Evolutionary conservation across 2,329 filamentous ascomycete species (phyloP), one percentile per base, ranked within the genome.

Genomic region (Sclerotinia spermophila): DNA sequence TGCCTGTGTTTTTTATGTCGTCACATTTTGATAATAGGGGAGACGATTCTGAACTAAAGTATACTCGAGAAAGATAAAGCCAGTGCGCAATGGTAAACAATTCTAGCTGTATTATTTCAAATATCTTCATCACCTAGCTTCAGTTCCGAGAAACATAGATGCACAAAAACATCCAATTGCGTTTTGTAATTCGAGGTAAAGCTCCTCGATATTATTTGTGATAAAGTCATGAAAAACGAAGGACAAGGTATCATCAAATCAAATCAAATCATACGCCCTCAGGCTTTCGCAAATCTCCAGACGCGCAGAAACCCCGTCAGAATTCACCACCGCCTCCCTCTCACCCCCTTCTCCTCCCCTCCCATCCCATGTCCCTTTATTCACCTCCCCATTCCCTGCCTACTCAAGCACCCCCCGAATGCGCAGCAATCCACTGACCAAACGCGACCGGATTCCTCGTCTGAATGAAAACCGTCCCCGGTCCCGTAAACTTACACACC

Each of bases 401-500:
- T 8, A 8, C 33, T 27, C 62, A 69, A 15, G 11, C 67, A 42
- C 56, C 67, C 15, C 56, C 67, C 15, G 30, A 19, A 69, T 69
- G 67, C 15, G 67, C 56, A 42, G 58, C 53, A 38, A 69, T 55
- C 67, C 67, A 69, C 59, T 69, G 67, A 13, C 33, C 56, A 64
- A 69, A 69, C 2, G 58, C 58, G 2, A 88, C 87, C 67, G 93
- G 86, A 79, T 97, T 98, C 73, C 96, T 87, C 1, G 96, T 98
- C 82, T 99, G 96, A 76, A 98, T 85, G 78, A 94, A 97, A 0
- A 99, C 87, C 0, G 93, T 96, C 0, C 96, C 96, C 0, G 96
- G 96, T 0, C 92, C 94, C 0, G 90, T 93, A 75, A 98, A 98
- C 79, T 94, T 97, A 84, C 96, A 99, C 5, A 97, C 94, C 48